A percentile compares a stretch with the other conserved stretches of the same genome.
Conservation (phyloP, 257 asterid genomes). For the Solanum clarkiae region DNA sequence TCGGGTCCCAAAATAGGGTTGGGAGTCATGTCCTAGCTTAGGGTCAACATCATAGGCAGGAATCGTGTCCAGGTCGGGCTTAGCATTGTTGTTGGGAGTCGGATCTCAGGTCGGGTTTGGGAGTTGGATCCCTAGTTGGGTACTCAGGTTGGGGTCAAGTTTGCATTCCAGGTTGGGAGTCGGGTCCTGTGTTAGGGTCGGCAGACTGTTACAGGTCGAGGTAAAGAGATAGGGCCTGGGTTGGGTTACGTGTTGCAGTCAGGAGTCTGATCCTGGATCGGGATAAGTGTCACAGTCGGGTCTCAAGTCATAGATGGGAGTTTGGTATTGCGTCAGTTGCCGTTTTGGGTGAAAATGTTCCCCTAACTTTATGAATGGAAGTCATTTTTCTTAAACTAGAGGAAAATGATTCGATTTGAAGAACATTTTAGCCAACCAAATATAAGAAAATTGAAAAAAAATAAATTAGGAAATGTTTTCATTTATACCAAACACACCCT, state of each 20-base stretch:
- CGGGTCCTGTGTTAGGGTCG: no score
- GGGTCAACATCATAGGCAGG: no score
- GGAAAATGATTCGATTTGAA: neutral
- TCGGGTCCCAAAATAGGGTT: neutral
- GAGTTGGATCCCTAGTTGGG: neutral
- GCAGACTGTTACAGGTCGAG: no score
- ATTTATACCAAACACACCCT: neutral
- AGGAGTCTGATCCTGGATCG: no score
- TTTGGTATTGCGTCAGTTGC: neutral
- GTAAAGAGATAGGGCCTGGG: no score
- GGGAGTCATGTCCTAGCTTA: neutral
- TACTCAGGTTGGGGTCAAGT: no score
- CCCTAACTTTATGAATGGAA: neutral
- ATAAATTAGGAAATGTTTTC: neutral
- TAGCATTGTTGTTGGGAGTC: neutral
- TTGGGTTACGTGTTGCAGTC: no score
- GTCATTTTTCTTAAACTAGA: neutral
- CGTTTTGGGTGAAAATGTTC: neutral
- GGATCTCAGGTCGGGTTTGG: neutral
- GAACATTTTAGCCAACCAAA: neutral
- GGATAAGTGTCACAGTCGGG: no score
- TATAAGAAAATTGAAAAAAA: neutral
- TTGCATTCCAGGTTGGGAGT: no score
- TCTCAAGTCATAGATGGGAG: no score
- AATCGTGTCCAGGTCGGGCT: no score